Evolutionary conservation across 495 filamentous ascomycete species (phyloP).

Genomic region (Peziza echinospora): DNA sequence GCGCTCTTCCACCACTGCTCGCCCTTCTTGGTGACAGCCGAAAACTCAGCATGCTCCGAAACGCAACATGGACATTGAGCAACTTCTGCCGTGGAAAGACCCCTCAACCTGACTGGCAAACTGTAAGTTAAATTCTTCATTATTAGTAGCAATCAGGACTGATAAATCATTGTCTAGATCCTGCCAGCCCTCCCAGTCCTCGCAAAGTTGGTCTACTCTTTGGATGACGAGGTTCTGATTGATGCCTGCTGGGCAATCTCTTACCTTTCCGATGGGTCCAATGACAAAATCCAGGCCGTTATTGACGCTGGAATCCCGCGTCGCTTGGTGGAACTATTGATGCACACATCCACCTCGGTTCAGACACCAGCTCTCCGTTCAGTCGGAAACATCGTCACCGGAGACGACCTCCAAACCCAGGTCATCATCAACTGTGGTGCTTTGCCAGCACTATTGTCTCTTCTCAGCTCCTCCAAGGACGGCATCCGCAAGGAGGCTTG

Average conservation of each 20-base stretch:
- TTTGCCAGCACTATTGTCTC: slow-evolving; percentile 70
- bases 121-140: slow-evolving; percentile 34
- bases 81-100: slow-evolving; percentile 99
- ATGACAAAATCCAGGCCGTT: slow-evolving; percentile 98
- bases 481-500: slow-evolving; percentile 98
- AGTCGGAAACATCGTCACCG: slow-evolving; percentile 97
- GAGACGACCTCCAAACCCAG: slow-evolving; percentile 96
- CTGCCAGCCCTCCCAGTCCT: slow-evolving; percentile 89
- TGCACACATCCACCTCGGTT: slow-evolving; percentile 97
- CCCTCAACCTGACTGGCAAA: slow-evolving; percentile 94
- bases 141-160: no score
- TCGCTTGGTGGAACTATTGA: slow-evolving; percentile 87
- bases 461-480: slow-evolving; percentile 90
- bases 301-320: slow-evolving; percentile 97
- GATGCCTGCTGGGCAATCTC: slow-evolving; percentile 99
- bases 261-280: slow-evolving; percentile 94
- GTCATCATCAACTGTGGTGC: slow-evolving; percentile 98
- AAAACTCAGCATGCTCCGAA: slow-evolving; percentile 97
- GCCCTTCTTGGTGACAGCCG: slow-evolving; percentile 84
- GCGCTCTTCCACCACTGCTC: slow-evolving; percentile 76
- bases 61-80: slow-evolving; percentile 97
- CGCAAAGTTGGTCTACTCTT: slow-evolving; percentile 89
- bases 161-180: slow-evolving; percentile 49
- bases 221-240: slow-evolving; percentile 96
- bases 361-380: slow-evolving; percentile 94